Evolutionary conservation across 352 stramenopile genomes (phyloP).

Genomic region (Phytophthora multivora): DNA sequence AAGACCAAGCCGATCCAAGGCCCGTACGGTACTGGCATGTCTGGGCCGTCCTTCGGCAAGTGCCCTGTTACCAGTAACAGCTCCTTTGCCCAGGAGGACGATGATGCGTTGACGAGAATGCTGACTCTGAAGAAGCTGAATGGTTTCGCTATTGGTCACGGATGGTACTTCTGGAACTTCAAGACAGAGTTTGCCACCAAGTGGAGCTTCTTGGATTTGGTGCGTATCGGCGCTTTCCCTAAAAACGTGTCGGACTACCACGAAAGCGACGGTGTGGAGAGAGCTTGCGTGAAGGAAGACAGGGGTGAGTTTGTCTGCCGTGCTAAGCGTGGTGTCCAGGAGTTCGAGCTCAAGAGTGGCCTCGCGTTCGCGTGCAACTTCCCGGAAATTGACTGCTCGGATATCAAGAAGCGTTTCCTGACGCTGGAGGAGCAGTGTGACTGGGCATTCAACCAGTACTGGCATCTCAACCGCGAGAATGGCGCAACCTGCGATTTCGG

Average conservation of each 20-base stretch:
- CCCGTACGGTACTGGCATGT: conserved; percentile 80
- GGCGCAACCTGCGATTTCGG: conserved; percentile 85
- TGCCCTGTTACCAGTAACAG: conserved; percentile 90
- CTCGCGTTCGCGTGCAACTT: too few relatives aligned
- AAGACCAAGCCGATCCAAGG: conserved; percentile 86
- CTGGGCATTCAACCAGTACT: conserved; percentile 81
- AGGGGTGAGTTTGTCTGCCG: too few relatives aligned
- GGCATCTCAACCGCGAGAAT: conserved; percentile 68
- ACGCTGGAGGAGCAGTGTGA: conserved; percentile 76
- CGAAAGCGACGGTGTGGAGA: conserved; percentile 43
- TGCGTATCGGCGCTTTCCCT: conserved; percentile 65
- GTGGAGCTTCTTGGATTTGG: conserved; percentile 90
- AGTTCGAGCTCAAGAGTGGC: too few relatives aligned
- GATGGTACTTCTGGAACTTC: conserved; percentile 97
- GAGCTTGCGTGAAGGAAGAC: too few relatives aligned
- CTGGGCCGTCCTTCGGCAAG: conserved; percentile 87
- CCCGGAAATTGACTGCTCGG: too few relatives aligned
- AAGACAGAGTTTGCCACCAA: conserved; percentile 90
- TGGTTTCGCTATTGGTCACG: conserved; percentile 90
- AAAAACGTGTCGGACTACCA: conserved; percentile 79
- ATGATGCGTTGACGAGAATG: conserved; percentile 83
- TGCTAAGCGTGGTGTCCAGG: too few relatives aligned
- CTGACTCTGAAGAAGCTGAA: conserved; percentile 94
- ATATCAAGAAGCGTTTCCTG: conserved; percentile 25
- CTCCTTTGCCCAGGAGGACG: conserved; percentile 79